These are phyloP conservation scores for Citrus mangshanensis DNA, from an alignment of 345 rosid genomes.

Conservation along the genomic window DNA sequence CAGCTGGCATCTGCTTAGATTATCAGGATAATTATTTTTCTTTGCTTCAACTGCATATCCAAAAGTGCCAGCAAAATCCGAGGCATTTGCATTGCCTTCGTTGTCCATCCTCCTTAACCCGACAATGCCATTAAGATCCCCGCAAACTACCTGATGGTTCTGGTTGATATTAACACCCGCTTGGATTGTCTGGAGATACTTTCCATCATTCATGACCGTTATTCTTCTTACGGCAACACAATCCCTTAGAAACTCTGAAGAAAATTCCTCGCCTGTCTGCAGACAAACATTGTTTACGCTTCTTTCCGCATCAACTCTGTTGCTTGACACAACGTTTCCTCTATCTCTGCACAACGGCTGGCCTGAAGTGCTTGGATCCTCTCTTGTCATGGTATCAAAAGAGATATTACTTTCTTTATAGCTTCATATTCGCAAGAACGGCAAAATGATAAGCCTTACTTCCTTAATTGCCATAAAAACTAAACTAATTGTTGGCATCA, in stretches of 20 bases:
- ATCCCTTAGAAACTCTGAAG: conserved; percentile 57
- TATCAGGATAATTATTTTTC: conserved; percentile 20
- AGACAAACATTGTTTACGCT: conserved; percentile 37
- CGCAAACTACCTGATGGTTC: conserved; percentile 32
- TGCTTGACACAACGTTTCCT: conserved; percentile 8
- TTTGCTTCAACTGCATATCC: conserved; percentile 31
- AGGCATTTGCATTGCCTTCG: conserved; percentile 25
- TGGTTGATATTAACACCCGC: conserved; percentile 21
- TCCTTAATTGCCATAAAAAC: neutral
- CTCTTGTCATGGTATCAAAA: conserved; percentile 43
- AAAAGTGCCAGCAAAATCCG: conserved; percentile 29
- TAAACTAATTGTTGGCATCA: neutral
- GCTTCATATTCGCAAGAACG: conserved; percentile 6
- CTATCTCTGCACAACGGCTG: conserved; percentile 31
- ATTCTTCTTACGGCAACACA: conserved; percentile 37
- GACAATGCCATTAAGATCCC: conserved; percentile 36
- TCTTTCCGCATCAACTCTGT: conserved; percentile 13
- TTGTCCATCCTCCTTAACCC: conserved; percentile 41
- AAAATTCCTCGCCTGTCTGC: conserved; percentile 90
- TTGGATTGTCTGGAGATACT: conserved; percentile 14
- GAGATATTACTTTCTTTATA: neutral
- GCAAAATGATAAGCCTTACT: neutral
- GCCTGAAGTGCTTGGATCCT: conserved; percentile 40
- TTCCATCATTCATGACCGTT: conserved; percentile 15
- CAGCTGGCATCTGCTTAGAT: conserved; percentile 22